These are phyloP conservation scores for Penstemon eatonii DNA, from an alignment of 257 asterid genomes.

Conservation along the genomic window DNA sequence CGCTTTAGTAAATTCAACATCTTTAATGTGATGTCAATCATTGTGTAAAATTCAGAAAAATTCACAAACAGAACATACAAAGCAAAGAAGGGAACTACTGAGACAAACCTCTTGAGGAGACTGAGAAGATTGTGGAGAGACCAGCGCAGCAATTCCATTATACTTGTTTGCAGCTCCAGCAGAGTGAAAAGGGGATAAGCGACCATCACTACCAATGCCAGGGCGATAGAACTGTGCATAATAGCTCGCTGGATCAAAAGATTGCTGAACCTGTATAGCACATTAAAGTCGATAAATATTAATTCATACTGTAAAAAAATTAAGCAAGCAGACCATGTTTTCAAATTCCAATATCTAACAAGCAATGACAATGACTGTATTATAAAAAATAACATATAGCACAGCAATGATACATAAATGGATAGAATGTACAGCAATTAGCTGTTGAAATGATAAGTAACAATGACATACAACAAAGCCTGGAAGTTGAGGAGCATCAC, in stretches of 20 bases:
- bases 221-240: conserved; percentile 49
- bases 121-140: conserved; percentile 48
- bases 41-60: background rate
- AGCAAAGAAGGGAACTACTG: background rate
- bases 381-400: background rate
- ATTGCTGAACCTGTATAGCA: conserved; percentile 47
- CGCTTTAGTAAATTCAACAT: background rate
- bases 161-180: conserved; percentile 44
- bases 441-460: background rate
- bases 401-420: background rate
- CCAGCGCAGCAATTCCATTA: conserved; percentile 40
- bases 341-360: background rate
- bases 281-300: background rate
- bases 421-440: background rate
- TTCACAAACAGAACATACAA: background rate
- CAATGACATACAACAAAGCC: conserved; percentile 40
- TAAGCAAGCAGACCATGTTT: conserved; percentile 1
- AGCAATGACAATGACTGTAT: background rate
- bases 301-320: background rate
- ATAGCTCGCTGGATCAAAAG: conserved; percentile 51
- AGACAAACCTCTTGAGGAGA: conserved; percentile 58
- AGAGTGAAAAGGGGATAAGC: conserved; percentile 51
- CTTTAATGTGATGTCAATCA: background rate
- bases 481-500: conserved; percentile 50
- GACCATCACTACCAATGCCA: conserved; percentile 49